Evolutionary conservation across 371 early-diverging fungal species (phyloP).

Genomic region (Mortierella sp.): DNA sequence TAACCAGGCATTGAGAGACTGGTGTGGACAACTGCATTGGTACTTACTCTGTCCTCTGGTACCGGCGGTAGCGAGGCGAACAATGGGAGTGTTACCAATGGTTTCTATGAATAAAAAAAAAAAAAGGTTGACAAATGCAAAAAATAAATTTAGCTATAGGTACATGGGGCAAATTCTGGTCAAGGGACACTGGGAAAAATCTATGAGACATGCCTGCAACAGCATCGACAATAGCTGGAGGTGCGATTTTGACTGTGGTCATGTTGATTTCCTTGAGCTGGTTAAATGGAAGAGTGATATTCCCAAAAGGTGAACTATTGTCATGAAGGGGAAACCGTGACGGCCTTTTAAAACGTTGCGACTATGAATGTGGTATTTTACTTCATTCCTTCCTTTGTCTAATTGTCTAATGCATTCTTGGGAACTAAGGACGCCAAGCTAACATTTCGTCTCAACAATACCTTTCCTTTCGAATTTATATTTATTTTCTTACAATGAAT

Average conservation of each 20-base stretch:
- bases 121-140: not conserved
- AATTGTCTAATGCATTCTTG: not conserved
- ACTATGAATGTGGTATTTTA: not conserved
- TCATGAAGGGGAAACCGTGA: not conserved
- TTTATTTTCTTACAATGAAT: constrained; percentile 16
- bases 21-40: not conserved
- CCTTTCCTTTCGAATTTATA: not conserved
- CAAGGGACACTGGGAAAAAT: not conserved
- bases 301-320: not conserved
- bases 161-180: not conserved
- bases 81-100: constrained; percentile 59
- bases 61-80: constrained; percentile 30
- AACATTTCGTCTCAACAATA: not conserved
- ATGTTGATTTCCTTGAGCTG: constrained; percentile 11
- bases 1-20: not conserved
- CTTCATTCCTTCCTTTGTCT: not conserved
- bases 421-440: not conserved
- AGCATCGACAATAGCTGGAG: constrained; percentile 43
- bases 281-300: not conserved
- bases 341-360: constrained; percentile 15
- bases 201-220: constrained; percentile 36
- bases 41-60: constrained; percentile 37
- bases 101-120: constrained; percentile 21
- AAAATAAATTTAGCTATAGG: not conserved
- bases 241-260: constrained; percentile 31